phyloP scores from a whole-genome alignment of 495 filamentous ascomycete genomes.

The Trichoderma reesei region DNA sequence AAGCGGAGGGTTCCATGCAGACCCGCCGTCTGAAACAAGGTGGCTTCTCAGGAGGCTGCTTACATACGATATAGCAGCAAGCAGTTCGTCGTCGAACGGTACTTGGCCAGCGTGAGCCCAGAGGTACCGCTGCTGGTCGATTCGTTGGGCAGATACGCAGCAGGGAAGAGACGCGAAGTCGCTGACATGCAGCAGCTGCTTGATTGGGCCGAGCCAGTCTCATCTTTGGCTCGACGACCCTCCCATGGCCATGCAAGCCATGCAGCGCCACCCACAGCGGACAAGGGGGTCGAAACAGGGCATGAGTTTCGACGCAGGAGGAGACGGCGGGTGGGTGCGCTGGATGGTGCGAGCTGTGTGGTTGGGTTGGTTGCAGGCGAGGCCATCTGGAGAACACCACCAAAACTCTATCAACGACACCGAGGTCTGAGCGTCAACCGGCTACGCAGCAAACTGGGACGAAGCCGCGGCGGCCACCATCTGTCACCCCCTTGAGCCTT shows the following conservation, averaged over 20 bases:
- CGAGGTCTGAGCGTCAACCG: background rate
- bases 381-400: no score
- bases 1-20: background rate
- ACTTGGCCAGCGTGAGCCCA: background rate
- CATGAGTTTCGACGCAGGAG: background rate
- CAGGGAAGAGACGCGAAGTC: background rate
- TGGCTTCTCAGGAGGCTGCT: slow-evolving; percentile 1
- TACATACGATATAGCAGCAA: background rate
- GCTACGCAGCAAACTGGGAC: background rate
- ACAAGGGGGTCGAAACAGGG: background rate
- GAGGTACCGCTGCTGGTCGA: background rate
- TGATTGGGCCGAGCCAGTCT: background rate
- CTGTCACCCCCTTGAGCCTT: background rate
- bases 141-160: background rate
- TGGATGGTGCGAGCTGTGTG: background rate
- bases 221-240: background rate
- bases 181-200: slow-evolving; percentile 5
- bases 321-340: background rate
- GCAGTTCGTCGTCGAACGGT: background rate
- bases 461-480: background rate
- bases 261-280: background rate
- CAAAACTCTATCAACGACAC: background rate
- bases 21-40: slow-evolving; percentile 1
- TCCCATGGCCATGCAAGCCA: background rate
- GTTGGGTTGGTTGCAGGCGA: background rate